phyloP scores from a whole-genome alignment of 148 eudicot species.

The Dianthus caryophyllus region DNA sequence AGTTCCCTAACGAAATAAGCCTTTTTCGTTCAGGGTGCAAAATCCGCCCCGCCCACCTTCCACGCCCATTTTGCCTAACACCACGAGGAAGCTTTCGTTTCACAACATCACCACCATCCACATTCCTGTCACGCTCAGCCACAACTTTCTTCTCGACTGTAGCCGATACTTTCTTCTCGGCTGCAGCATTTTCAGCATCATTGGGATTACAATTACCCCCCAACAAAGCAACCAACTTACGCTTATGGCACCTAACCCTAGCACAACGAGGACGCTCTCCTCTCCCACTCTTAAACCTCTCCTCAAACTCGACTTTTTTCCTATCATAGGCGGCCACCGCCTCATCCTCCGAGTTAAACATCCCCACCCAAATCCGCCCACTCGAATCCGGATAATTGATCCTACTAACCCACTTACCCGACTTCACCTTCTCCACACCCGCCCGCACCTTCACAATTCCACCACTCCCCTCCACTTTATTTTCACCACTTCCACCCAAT shows the following conservation, averaged over 20 bases:
- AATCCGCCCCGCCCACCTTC: constrained; percentile 17
- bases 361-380: constrained; percentile 27
- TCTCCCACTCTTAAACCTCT: constrained; percentile 13
- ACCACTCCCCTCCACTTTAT: neutral
- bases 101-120: neutral
- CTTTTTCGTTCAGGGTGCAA: constrained; percentile 18
- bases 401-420: constrained; percentile 30
- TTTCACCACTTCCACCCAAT: neutral
- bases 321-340: constrained; percentile 22
- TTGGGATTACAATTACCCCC: constrained; percentile 11
- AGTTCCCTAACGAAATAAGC: constrained; percentile 17
- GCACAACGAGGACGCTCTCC: neutral
- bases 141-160: neutral
- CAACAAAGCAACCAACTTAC: constrained; percentile 9
- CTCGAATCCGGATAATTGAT: constrained; percentile 19
- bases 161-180: too few relatives aligned
- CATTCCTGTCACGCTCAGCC: neutral
- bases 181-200: constrained; percentile 16
- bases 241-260: constrained; percentile 19
- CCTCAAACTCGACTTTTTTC: constrained; percentile 21
- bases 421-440: constrained; percentile 22
- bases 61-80: constrained; percentile 16
- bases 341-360: constrained; percentile 16
- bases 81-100: neutral
- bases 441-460: neutral